phyloP scores from a whole-genome alignment of 2,329 filamentous ascomycete species.

The Delphinella strobiligena region DNA sequence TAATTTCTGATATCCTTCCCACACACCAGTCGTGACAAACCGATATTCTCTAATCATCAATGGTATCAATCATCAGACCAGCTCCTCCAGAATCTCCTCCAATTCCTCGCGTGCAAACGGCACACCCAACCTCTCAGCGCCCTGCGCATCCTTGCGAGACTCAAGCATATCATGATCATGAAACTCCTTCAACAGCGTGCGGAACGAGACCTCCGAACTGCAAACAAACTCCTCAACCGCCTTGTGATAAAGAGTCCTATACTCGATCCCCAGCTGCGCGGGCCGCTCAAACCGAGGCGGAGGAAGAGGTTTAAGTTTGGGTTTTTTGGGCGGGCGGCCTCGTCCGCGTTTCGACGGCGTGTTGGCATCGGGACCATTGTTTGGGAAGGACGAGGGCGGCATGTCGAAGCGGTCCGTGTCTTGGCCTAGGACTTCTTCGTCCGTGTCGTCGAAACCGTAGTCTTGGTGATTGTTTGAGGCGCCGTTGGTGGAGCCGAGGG shows the following conservation, averaged over 20 bases:
- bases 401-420: slow-evolving; percentile 6
- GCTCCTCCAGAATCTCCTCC: slow-evolving; percentile 76
- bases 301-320: slow-evolving; percentile 4
- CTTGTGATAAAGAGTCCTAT: slow-evolving; percentile 84
- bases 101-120: slow-evolving; percentile 82
- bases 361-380: slow-evolving; percentile 14
- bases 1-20: too few relatives aligned
- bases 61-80: slow-evolving; percentile 26
- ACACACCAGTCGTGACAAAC: too few relatives aligned
- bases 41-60: too few relatives aligned
- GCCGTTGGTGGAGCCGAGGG: slow-evolving; percentile 11
- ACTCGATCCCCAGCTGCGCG: slow-evolving; percentile 60
- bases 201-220: slow-evolving; percentile 89
- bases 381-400: too few relatives aligned
- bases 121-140: slow-evolving; percentile 73
- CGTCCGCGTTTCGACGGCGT: slow-evolving; percentile 15
- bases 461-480: too few relatives aligned
- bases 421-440: slow-evolving; percentile 3
- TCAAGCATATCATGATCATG: slow-evolving; percentile 97
- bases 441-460: slow-evolving; percentile 2
- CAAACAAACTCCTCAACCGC: slow-evolving; percentile 95
- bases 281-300: slow-evolving; percentile 2
- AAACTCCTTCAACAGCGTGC: slow-evolving; percentile 90
- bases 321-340: slow-evolving; percentile 9
- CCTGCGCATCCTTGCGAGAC: slow-evolving; percentile 71